Evolutionary conservation across 148 eudicot genomes (phyloP), one percentile per base, ranked within the genome.

Genomic region (Fagopyrum homotropicum): DNA sequence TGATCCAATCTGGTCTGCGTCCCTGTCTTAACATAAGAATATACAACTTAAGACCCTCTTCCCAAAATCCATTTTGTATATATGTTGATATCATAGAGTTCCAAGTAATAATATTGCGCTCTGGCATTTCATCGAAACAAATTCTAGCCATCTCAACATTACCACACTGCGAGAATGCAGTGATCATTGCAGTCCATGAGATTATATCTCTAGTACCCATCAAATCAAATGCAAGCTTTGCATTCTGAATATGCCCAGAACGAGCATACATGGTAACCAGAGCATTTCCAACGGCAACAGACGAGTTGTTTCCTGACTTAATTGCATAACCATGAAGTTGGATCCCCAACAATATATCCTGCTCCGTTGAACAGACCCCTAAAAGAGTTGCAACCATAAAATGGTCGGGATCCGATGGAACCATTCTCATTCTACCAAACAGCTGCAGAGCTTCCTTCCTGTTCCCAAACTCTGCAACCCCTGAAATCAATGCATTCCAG

Each of bases 161-260:
- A 16, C 82, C 80, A 22, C 44, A 60, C 73, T 79, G 83, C 17
- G 81, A 79, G 73, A 81, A 78, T 54, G 83, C 80, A 57, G 78
- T 73, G 50, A 82, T 75, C 76, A 80, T 82, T 47, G 84, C 64
- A 43, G 87, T 84, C 87, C 85, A 84, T 73, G 87, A 77, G 57
- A 84, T 73, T 71, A 78, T 80, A 80, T 84, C 80, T 74, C 57
- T 84, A 17, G 6, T 15, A 11, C 78, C 71, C 87, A 82, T 84
- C 73, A 54, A 69, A 45, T 80, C 69, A 76, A 84, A 84, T 40
- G 51, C 72, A 69, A 56, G 64, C 22, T 68, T 80, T 35, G 87
- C 83, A 75, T 54, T 69, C 77, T 45, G 74, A 74, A 82, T 72
- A 73, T 80, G 29, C 48, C 81, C 79, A 51, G 77, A 80, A 54